Percentiles rank a stretch among this genome's conserved stretches.
Conservation (phyloP, 768 basidiomycete genomes). For the Amanita pallidorosea region DNA sequence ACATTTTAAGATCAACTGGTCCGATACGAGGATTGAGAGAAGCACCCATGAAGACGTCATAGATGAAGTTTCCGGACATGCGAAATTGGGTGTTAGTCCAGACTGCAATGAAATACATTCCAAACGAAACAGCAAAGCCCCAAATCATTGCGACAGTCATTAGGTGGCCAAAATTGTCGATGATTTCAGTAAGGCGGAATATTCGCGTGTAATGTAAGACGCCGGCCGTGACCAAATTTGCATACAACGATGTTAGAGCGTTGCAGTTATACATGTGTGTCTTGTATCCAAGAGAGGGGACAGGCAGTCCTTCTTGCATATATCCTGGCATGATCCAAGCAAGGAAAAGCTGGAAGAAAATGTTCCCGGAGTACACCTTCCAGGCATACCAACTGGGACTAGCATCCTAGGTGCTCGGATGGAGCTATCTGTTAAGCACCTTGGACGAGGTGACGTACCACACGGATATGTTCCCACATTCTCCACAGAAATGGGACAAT, state of each 20-base stretch:
- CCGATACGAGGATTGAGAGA: slow-evolving; percentile 89
- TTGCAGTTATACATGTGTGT: slow-evolving; percentile 96
- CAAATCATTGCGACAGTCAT: slow-evolving; percentile 95
- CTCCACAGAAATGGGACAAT: slow-evolving; percentile 64
- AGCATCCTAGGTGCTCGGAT: slow-evolving; percentile 56
- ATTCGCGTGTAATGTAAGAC: slow-evolving; percentile 67
- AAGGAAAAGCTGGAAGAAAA: slow-evolving; percentile 82
- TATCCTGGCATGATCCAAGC: slow-evolving; percentile 89
- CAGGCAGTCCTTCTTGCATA: slow-evolving; percentile 90
- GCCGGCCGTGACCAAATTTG: slow-evolving; percentile 66
- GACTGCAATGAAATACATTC: slow-evolving; percentile 73
- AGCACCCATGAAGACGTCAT: slow-evolving; percentile 97
- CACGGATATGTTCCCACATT: slow-evolving; percentile 80
- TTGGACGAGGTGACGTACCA: slow-evolving; percentile 31
- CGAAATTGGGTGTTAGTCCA: slow-evolving; percentile 72
- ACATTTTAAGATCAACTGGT: slow-evolving; percentile 94
- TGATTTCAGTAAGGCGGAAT: slow-evolving; percentile 89
- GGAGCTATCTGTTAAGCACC: background rate
- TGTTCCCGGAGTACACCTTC: slow-evolving; percentile 83
- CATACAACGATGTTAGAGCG: slow-evolving; percentile 76
- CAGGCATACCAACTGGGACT: slow-evolving; percentile 82
- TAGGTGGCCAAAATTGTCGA: slow-evolving; percentile 91
- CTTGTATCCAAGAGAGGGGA: slow-evolving; percentile 89
- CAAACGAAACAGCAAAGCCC: slow-evolving; percentile 72
- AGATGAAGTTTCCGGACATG: slow-evolving; percentile 92